Conservation (phyloP, 345 rosid genomes). For the Melaleuca alternifolia region DNA sequence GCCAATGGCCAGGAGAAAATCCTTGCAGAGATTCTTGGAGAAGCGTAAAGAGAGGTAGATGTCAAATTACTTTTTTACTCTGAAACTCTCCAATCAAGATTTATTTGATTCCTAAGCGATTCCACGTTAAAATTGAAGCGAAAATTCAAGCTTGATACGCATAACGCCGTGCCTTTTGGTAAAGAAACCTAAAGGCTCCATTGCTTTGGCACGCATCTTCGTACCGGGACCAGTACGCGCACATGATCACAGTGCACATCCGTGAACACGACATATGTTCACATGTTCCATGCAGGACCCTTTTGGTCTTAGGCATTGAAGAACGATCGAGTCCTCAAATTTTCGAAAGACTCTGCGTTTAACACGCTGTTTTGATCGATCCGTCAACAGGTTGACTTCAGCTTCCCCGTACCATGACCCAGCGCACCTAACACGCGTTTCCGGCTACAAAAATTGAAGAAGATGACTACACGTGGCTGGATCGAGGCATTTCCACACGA, state of each 20-base stretch:
- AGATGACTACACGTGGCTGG: background rate
- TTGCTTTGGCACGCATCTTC: background rate
- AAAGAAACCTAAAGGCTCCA: background rate
- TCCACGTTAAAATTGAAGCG: background rate
- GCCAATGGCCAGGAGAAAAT: background rate
- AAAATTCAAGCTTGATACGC: background rate
- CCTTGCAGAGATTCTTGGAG: conserved; percentile 2
- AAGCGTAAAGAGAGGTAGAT: conserved; percentile 3
- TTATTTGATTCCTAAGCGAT: background rate
- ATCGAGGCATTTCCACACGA: background rate
- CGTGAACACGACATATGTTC: background rate
- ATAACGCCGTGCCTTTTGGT: background rate
- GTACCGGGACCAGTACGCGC: background rate
- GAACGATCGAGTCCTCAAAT: background rate
- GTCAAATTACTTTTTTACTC: background rate
- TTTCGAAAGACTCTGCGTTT: background rate
- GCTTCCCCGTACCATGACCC: background rate
- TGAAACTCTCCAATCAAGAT: background rate
- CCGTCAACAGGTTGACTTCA: background rate
- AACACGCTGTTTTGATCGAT: background rate
- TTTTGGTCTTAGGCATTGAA: background rate
- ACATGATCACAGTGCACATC: background rate
- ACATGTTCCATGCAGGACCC: background rate
- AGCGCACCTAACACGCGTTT: background rate
- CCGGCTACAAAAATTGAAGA: background rate